Evolutionary conservation across 1,284 basidiomycete genomes (phyloP).

Genomic region (Heterobasidion parviporum): DNA sequence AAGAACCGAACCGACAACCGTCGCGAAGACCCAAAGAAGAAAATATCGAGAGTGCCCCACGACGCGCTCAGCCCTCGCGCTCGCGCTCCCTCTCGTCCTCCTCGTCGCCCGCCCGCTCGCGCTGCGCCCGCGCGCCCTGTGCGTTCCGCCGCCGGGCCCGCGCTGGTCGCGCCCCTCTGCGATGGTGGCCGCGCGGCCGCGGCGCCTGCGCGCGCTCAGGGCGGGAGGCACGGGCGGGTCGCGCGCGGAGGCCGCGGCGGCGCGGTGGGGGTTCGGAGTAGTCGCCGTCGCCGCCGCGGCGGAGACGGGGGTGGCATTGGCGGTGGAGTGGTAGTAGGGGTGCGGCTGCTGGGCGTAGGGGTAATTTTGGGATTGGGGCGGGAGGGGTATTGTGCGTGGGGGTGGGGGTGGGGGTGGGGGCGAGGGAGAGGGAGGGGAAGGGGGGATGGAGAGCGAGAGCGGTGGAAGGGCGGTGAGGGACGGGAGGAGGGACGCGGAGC

Average conservation of each 20-base stretch:
- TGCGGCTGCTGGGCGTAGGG: neutral
- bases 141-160: too few relatives aligned
- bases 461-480: neutral
- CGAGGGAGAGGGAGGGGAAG: neutral
- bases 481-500: neutral
- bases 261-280: neutral
- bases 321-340: neutral
- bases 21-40: too few relatives aligned
- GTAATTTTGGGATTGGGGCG: too few relatives aligned
- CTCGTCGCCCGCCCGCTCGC: too few relatives aligned
- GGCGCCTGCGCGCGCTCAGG: neutral
- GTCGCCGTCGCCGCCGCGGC: neutral
- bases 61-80: too few relatives aligned
- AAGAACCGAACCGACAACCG: too few relatives aligned
- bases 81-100: too few relatives aligned
- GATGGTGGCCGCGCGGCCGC: neutral
- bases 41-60: too few relatives aligned
- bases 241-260: slow-evolving; percentile 1
- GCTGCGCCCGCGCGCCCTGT: too few relatives aligned
- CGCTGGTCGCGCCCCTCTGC: neutral
- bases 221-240: neutral
- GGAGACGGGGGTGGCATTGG: neutral
- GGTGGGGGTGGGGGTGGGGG: too few relatives aligned
- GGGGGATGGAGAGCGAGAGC: neutral
- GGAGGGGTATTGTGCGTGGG: too few relatives aligned